Conservation (phyloP, 441 rosid genomes). For the Croton setiger region DNA sequence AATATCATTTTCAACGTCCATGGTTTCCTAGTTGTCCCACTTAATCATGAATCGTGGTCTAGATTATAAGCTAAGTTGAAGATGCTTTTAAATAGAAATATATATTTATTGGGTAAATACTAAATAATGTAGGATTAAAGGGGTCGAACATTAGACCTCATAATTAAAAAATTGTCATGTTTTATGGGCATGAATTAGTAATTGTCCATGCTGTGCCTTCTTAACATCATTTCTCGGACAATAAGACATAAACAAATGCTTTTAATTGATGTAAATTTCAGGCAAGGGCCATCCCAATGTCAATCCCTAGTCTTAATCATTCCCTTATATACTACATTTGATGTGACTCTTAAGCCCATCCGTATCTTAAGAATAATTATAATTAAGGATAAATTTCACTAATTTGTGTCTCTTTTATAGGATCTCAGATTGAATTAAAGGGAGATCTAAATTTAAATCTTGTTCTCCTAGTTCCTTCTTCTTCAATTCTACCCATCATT, state of each 20-base stretch:
- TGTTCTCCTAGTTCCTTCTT: too few species aligned
- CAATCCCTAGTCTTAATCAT: not conserved
- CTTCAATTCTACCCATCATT: too few species aligned
- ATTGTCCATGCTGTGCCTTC: not conserved
- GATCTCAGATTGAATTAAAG: too few species aligned
- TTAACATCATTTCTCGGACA: slow-evolving; percentile 20
- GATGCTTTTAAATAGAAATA: not conserved
- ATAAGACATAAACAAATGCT: slow-evolving; percentile 7
- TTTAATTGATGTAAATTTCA: not conserved
- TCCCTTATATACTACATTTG: not conserved
- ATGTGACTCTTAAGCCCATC: slow-evolving; percentile 12
- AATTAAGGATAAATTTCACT: not conserved
- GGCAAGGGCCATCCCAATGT: not conserved
- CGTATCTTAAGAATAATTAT: too few species aligned
- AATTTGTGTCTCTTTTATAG: too few species aligned
- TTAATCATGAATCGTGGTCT: not conserved
- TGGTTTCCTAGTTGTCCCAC: not conserved
- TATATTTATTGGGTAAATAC: not conserved
- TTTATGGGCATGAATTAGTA: not conserved
- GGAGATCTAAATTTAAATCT: too few species aligned
- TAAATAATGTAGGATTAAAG: not conserved
- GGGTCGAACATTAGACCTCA: not conserved
- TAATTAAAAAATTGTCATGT: not conserved
- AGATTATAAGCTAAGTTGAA: not conserved
- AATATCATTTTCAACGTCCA: not conserved